Percentiles rank a stretch among this genome's conserved stretches.
Evolutionary conservation across 768 basidiomycete species (phyloP).

Genomic region (Podaxis sp.): DNA sequence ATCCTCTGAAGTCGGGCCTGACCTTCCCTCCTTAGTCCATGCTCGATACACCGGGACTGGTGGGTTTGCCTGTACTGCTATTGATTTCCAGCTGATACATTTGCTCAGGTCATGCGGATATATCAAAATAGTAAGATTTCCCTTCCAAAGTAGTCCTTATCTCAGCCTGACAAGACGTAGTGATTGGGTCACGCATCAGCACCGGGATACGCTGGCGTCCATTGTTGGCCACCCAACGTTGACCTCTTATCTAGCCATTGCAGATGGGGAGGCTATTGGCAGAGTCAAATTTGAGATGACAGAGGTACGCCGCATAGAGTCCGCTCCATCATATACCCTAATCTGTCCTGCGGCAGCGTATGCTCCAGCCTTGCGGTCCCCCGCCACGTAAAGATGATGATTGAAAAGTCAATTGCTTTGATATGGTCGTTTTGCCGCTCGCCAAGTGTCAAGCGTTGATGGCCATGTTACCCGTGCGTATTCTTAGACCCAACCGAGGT

Average conservation of each 20-base stretch:
- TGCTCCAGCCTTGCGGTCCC: conserved; percentile 94
- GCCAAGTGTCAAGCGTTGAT: not conserved
- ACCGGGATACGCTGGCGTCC: conserved; percentile 91
- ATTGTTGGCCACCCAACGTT: conserved; percentile 91
- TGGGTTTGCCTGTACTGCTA: conserved; percentile 32
- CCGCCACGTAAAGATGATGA: conserved; percentile 90
- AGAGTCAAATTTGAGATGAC: conserved; percentile 92
- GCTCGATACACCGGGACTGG: conserved; percentile 96
- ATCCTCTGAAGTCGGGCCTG: not conserved
- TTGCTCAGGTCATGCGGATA: conserved; percentile 82
- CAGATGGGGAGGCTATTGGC: conserved; percentile 92
- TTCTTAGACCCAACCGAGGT: conserved; percentile 8
- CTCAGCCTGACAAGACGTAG: conserved; percentile 37
- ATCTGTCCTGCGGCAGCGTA: conserved; percentile 53
- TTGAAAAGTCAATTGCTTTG: conserved; percentile 24
- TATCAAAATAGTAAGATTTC: conserved; percentile 85
- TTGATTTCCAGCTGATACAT: conserved; percentile 13
- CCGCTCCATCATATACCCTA: conserved; percentile 5
- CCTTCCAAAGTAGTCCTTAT: conserved; percentile 3
- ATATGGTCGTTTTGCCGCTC: not conserved
- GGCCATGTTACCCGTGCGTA: conserved; percentile 3
- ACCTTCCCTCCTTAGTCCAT: conserved; percentile 60
- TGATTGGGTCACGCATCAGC: conserved; percentile 97
- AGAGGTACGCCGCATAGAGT: conserved; percentile 56
- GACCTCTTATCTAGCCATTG: conserved; percentile 84